Conservation (phyloP, 2,329 filamentous ascomycete genomes). For the Cryphonectria nitschkei region DNA sequence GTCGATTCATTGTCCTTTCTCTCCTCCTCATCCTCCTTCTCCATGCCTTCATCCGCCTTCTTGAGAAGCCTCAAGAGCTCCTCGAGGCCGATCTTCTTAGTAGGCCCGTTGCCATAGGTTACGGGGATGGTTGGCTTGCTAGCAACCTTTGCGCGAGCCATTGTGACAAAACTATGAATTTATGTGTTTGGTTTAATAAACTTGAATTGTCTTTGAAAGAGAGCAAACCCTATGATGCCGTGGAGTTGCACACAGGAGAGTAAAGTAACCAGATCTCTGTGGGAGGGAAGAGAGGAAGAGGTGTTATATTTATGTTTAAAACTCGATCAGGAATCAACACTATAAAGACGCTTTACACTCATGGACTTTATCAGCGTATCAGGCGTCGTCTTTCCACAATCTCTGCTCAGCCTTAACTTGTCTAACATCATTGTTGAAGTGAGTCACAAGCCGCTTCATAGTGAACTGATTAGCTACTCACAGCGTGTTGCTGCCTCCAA, state of each 20-base stretch:
- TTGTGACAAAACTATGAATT: not conserved
- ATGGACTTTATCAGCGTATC: not conserved
- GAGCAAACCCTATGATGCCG: not conserved
- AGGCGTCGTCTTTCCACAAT: not conserved
- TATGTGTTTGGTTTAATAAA: not conserved
- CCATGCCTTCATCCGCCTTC: not conserved
- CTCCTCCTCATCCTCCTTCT: not conserved
- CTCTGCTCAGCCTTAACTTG: not conserved
- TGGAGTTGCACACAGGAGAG: not conserved
- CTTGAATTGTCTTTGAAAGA: not conserved
- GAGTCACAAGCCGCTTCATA: not conserved
- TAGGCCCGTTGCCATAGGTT: slow-evolving; percentile 1
- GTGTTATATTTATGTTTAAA: not conserved
- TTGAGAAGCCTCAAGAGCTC: slow-evolving; percentile 13
- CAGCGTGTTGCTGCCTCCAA: not conserved
- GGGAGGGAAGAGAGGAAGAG: not conserved
- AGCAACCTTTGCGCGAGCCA: slow-evolving; percentile 4
- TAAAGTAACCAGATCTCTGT: not conserved
- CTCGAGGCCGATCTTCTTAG: slow-evolving; percentile 18
- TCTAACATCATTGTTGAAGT: not conserved
- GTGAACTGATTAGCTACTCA: not conserved
- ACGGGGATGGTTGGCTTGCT: slow-evolving; percentile 24
- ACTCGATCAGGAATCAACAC: not conserved
- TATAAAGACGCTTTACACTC: not conserved
- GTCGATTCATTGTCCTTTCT: not conserved